Evolutionary conservation across 257 asterid genomes (phyloP).

Genomic region (Paraleonurus japonicus): DNA sequence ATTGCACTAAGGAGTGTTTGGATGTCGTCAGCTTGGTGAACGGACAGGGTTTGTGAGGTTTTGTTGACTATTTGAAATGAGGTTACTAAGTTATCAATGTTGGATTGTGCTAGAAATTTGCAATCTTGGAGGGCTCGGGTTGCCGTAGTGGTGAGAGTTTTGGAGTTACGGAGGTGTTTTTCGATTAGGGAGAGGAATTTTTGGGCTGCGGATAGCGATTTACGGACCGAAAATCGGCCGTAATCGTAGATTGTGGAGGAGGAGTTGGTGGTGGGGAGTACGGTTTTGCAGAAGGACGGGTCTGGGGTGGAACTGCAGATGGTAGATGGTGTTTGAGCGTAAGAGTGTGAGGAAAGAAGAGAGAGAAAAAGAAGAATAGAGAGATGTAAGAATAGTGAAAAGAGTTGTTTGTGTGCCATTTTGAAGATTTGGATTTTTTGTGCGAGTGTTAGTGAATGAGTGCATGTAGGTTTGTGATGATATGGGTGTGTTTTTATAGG

Average conservation of each 20-base stretch:
- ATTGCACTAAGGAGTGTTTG: conserved; percentile 71
- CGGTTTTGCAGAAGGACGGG: conserved; percentile 51
- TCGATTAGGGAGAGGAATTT: conserved; percentile 50
- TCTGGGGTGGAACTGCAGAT: conserved; percentile 56
- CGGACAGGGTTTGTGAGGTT: conserved; percentile 36
- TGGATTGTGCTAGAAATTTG: conserved; percentile 48
- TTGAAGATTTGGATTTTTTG: not conserved
- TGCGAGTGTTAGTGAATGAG: not conserved
- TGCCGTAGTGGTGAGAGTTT: conserved; percentile 41
- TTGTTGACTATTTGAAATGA: conserved; percentile 32
- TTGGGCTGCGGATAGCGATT: conserved; percentile 46
- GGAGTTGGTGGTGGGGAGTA: conserved; percentile 46
- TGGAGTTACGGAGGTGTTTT: conserved; percentile 34
- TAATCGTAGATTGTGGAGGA: conserved; percentile 54
- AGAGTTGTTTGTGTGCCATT: conserved; percentile 21
- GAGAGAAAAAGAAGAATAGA: conserved; percentile 18
- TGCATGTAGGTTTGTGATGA: not conserved
- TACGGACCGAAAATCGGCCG: conserved; percentile 53
- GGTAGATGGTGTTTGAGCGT: conserved; percentile 34
- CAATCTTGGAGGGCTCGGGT: conserved; percentile 72
- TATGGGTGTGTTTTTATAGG: conserved; percentile 29
- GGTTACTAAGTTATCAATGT: conserved; percentile 45
- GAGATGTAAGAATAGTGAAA: not conserved
- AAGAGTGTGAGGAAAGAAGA: not conserved
- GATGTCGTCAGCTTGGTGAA: conserved; percentile 48